Evolutionary conservation across 75 land plant genomes (phyloP).

Genomic region (Pseudotsuga menziesii): DNA sequence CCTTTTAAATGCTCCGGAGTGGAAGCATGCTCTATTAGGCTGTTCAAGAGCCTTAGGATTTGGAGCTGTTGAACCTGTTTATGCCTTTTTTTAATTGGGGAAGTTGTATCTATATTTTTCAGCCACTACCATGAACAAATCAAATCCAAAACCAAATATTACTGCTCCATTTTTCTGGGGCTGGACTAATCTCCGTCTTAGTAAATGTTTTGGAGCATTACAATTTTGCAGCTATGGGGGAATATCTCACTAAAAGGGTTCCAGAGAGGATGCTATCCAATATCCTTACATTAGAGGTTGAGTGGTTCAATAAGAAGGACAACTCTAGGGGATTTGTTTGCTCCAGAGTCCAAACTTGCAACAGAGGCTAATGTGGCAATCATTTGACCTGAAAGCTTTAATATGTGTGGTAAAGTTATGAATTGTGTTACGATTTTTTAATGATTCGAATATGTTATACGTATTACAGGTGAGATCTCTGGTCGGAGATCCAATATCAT

Average conservation of each 20-base stretch:
- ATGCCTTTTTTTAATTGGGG: constrained; percentile 15
- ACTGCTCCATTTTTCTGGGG: constrained; percentile 31
- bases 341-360: constrained; percentile 27
- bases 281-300: constrained; percentile 28
- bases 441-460: no score
- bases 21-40: constrained; percentile 40
- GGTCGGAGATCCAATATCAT: constrained; percentile 24
- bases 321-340: constrained; percentile 22
- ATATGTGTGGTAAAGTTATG: no score
- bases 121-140: constrained; percentile 38
- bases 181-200: constrained; percentile 49
- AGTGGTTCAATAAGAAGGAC: constrained; percentile 31
- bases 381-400: no score
- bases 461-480: constrained; percentile 6
- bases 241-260: constrained; percentile 21
- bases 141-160: constrained; percentile 35
- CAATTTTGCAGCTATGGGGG: constrained; percentile 29
- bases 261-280: constrained; percentile 20
- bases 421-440: no score
- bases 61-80: constrained; percentile 46
- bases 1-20: constrained; percentile 48
- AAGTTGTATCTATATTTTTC: constrained; percentile 25
- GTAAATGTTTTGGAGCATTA: constrained; percentile 35
- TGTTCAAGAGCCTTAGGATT: constrained; percentile 23
- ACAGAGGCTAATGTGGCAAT: constrained; percentile 31